Percentiles rank a stretch among this genome's conserved stretches.
Conservation (phyloP, 2,329 filamentous ascomycete species). For the Grosmannia serpens region DNA sequence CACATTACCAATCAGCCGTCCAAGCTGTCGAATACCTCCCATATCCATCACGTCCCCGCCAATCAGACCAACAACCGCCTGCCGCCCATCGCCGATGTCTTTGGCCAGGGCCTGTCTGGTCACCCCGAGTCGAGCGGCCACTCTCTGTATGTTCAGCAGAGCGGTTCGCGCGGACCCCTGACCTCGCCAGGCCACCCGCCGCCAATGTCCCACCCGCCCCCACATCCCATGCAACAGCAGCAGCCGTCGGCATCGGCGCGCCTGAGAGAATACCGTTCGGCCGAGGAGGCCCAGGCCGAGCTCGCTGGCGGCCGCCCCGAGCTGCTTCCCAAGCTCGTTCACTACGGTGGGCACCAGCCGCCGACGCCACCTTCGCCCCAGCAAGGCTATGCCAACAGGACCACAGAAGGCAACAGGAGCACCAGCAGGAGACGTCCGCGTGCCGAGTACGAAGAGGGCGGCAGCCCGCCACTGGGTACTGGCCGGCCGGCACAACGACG, state of each 20-base stretch:
- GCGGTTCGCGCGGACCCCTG: conserved; percentile 56
- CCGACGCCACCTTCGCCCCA: conserved; percentile 80
- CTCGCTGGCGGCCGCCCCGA: conserved; percentile 87
- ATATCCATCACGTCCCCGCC: conserved; percentile 83
- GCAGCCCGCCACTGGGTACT: conserved; percentile 70
- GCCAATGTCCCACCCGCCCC: conserved; percentile 22
- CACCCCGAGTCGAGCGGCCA: conserved; percentile 43
- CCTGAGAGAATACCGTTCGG: conserved; percentile 81
- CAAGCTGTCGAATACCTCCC: conserved; percentile 70
- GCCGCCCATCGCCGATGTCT: conserved; percentile 89
- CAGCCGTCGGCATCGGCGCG: conserved; percentile 44
- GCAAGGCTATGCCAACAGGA: conserved; percentile 31
- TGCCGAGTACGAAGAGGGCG: conserved; percentile 89
- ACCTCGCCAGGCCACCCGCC: conserved; percentile 67
- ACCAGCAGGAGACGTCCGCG: conserved; percentile 63
- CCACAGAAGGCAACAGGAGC: conserved; percentile 40
- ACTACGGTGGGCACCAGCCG: conserved; percentile 89
- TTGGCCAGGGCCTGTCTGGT: conserved; percentile 63
- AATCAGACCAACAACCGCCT: conserved; percentile 84
- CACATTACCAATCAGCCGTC: conserved; percentile 74
- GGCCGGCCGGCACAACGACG: conserved; percentile 51
- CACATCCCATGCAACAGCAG: conserved; percentile 14
- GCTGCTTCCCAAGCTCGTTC: conserved; percentile 81
- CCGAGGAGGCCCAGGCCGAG: conserved; percentile 88
- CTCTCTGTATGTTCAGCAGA: conserved; percentile 47